These are phyloP conservation scores for Penicillium freii DNA, from an alignment of 2,329 filamentous ascomycete species.

Conservation along the genomic window DNA sequence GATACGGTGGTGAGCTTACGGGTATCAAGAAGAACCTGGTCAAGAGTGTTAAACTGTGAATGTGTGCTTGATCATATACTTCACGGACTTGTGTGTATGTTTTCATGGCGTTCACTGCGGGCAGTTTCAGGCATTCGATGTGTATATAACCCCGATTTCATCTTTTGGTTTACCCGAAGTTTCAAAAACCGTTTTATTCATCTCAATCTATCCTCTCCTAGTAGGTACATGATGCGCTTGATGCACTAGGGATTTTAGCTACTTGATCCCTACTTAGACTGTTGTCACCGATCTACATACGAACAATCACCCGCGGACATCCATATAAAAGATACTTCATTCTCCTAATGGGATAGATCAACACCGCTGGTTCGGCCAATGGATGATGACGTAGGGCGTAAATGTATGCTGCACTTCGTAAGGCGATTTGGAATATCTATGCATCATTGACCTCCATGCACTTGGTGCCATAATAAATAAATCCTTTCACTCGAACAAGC, in stretches of 20 bases:
- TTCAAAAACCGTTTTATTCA: constrained; percentile 3
- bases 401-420: neutral
- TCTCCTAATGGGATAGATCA: constrained; percentile 13
- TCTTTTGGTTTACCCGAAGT: constrained; percentile 10
- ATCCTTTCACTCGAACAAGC: constrained; percentile 8
- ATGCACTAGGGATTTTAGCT: neutral
- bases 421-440: neutral
- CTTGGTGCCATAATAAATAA: neutral
- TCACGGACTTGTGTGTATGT: constrained; percentile 18
- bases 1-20: constrained; percentile 87
- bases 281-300: neutral
- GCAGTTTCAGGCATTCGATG: constrained; percentile 25
- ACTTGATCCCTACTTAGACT: neutral
- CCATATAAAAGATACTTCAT: neutral
- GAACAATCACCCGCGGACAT: too few species aligned
- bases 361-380: neutral
- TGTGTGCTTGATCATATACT: constrained; percentile 13
- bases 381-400: neutral
- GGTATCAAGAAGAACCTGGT: constrained; percentile 94
- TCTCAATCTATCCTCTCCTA: neutral
- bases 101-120: constrained; percentile 22
- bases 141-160: constrained; percentile 26
- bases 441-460: neutral
- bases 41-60: constrained; percentile 85
- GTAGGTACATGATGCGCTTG: neutral